Evolutionary conservation across 352 stramenopile genomes (phyloP), one percentile per base, ranked within the genome.

Genomic region (Phytophthora tentaculata): DNA sequence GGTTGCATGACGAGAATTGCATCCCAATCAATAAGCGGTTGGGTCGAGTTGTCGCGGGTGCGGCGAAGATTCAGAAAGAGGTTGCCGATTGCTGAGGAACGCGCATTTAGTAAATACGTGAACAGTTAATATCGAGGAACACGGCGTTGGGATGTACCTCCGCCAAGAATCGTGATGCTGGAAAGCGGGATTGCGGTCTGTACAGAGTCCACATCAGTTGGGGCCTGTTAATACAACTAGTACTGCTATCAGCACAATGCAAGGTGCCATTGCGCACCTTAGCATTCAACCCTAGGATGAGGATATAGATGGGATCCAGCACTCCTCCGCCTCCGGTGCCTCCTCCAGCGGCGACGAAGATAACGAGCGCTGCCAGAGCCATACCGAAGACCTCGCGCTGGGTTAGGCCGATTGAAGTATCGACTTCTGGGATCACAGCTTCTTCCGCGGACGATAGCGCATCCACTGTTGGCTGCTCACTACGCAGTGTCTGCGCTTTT

Each of bases 1-100:
- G 97, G 97, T 76, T 99, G 95, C 96, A 99, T 98, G 9, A 98
- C 87, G 13, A 99, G 70, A 55, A 99, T 97, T 32, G 98, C 81
- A 76, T 99, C 96, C 97, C 97, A 99, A 82, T 99, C 95, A 12
- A 99, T 97, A 5, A 99, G 79, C 17, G 96, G 93, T 39, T 93
- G 67, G 55, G 97, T 91, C 2, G 90, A 92, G 29, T 86, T 74
- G 17, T 93, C 90, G 61, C 98, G 95, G 20, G 93, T 81, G 73
- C 97, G 98, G 20, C 67, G 69, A 6, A 90, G 52, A 71, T 99
- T 99, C 13, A 98, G 68, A 22, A 97, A 58, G 32, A 97, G 96
- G 67, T 98, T 99, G 14, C 92, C 95, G 47, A 98, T 77, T 0
- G 95, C 93, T 79, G 56, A 4, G 41, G 37, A 45, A 39, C 43